These are phyloP conservation scores for Termitomyces sp. DNA, from an alignment of 768 basidiomycete species.

Conservation along the genomic window DNA sequence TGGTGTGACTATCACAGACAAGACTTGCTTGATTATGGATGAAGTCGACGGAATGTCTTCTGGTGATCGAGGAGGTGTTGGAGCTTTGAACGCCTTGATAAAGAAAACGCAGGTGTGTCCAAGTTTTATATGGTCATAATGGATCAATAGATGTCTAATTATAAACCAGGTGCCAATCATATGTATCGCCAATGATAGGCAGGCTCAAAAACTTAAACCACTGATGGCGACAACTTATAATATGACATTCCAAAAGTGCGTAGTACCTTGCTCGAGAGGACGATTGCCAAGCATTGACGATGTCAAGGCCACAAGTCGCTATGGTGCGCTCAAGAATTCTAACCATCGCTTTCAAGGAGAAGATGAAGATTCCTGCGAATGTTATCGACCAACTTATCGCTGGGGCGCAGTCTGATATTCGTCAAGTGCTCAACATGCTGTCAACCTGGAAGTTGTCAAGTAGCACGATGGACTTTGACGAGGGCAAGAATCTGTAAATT, in stretches of 20 bases:
- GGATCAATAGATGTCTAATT: not conserved
- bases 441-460: slow-evolving; percentile 94
- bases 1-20: slow-evolving; percentile 72
- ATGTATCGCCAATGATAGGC: slow-evolving; percentile 91
- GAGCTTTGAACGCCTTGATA: slow-evolving; percentile 86
- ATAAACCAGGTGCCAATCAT: slow-evolving; percentile 82
- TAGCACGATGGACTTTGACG: slow-evolving; percentile 81
- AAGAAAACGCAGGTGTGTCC: slow-evolving; percentile 80
- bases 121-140: not conserved
- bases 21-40: slow-evolving; percentile 94
- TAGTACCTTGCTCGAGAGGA: not conserved
- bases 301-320: slow-evolving; percentile 63
- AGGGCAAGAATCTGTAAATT: slow-evolving; percentile 82
- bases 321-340: slow-evolving; percentile 83
- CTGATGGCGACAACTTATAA: slow-evolving; percentile 64
- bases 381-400: slow-evolving; percentile 88
- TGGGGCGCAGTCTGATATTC: slow-evolving; percentile 92
- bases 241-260: slow-evolving; percentile 74
- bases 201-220: slow-evolving; percentile 89
- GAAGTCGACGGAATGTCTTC: slow-evolving; percentile 99
- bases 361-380: slow-evolving; percentile 85
- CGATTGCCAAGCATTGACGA: not conserved
- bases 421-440: slow-evolving; percentile 96
- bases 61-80: slow-evolving; percentile 95
- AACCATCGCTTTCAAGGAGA: slow-evolving; percentile 91